Conservation (phyloP, 768 basidiomycete species). For the Tylopilus intermedius region DNA sequence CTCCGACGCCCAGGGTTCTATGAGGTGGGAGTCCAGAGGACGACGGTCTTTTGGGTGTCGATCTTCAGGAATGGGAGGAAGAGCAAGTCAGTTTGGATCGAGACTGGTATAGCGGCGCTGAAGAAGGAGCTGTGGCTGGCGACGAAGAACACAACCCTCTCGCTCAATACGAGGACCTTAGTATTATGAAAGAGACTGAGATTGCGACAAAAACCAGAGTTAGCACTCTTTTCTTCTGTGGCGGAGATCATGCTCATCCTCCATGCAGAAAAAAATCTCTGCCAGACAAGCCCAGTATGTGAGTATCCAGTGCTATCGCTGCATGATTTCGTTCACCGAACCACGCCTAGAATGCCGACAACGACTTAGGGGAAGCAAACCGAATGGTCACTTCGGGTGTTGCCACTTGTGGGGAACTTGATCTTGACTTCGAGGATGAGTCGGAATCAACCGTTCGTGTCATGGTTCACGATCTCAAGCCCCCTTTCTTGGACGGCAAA, state of each 20-base stretch:
- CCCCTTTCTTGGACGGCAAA: conserved; percentile 95
- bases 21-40: conserved; percentile 70
- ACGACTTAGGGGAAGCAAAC: conserved; percentile 98
- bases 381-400: conserved; percentile 96
- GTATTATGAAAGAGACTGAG: conserved; percentile 62
- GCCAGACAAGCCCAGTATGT: conserved; percentile 97
- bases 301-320: conserved; percentile 27
- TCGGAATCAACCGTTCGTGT: conserved; percentile 95
- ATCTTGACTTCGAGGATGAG: conserved; percentile 95
- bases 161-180: conserved; percentile 87
- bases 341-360: conserved; percentile 79
- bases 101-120: conserved; percentile 94
- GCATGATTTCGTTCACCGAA: conserved; percentile 13
- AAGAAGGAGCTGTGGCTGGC: conserved; percentile 78
- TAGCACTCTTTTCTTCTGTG: conserved; percentile 20
- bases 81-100: conserved; percentile 88
- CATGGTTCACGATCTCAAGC: conserved; percentile 94
- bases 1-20: conserved; percentile 69
- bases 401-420: conserved; percentile 77
- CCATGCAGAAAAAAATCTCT: conserved; percentile 72
- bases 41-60: conserved; percentile 57
- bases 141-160: conserved; percentile 93
- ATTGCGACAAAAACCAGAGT: conserved; percentile 73
- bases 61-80: conserved; percentile 98
- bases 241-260: conserved; percentile 14